These are phyloP conservation scores for Colletotrichum sublineola DNA, from an alignment of 2,329 filamentous ascomycete species.

Conservation along the genomic window DNA sequence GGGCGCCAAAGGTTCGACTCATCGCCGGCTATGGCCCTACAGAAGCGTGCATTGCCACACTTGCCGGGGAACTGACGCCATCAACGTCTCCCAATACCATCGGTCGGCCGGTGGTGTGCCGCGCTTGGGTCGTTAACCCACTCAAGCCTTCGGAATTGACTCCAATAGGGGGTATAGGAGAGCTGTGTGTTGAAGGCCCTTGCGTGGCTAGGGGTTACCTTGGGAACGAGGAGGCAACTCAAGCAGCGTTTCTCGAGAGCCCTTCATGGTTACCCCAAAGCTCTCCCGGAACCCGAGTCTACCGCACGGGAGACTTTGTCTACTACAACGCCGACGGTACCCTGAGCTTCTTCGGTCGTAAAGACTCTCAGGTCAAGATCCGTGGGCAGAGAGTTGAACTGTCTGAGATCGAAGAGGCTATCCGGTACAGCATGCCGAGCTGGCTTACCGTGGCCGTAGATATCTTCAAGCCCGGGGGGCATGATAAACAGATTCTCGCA, in stretches of 20 bases:
- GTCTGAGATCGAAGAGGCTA: slow-evolving; percentile 35
- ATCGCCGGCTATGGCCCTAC: slow-evolving; percentile 27
- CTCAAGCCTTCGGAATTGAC: slow-evolving; percentile 44
- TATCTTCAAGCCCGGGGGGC: slow-evolving; percentile 12
- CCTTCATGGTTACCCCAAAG: slow-evolving; percentile 19
- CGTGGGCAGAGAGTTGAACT: slow-evolving; percentile 65
- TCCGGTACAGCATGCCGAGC: not conserved
- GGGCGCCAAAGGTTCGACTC: slow-evolving; percentile 47
- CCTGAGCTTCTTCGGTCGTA: slow-evolving; percentile 61
- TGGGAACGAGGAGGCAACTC: slow-evolving; percentile 13
- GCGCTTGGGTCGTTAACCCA: slow-evolving; percentile 46
- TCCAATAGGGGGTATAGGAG: slow-evolving; percentile 42
- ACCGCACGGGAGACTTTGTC: slow-evolving; percentile 64
- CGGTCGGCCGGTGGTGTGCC: slow-evolving; percentile 46
- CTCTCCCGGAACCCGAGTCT: slow-evolving; percentile 48
- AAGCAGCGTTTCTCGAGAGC: slow-evolving; percentile 14
- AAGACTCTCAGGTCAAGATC: slow-evolving; percentile 67
- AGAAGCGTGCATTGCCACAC: slow-evolving; percentile 24
- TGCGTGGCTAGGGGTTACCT: slow-evolving; percentile 21
- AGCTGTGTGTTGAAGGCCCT: slow-evolving; percentile 28
- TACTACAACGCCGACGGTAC: slow-evolving; percentile 56
- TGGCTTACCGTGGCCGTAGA: slow-evolving; percentile 25
- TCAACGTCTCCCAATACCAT: slow-evolving; percentile 23
- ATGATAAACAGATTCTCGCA: slow-evolving; percentile 21
- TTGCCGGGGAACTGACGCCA: slow-evolving; percentile 51